Percentiles rank a stretch among this genome's conserved stretches.
These are phyloP conservation scores for Ilyonectria destructans DNA, from an alignment of 2,329 filamentous ascomycete species.

Conservation along the genomic window DNA sequence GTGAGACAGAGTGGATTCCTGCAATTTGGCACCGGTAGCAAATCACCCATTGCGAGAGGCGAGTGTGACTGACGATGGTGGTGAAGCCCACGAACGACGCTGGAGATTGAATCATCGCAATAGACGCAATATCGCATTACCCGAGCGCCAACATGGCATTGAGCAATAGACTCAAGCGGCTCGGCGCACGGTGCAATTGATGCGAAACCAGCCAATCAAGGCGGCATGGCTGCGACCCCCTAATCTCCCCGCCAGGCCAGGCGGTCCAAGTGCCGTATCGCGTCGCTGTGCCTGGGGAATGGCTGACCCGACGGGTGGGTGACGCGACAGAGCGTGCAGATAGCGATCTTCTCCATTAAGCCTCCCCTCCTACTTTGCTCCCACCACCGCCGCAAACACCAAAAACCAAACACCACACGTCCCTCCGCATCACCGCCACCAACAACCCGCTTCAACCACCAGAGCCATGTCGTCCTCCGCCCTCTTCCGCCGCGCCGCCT, in stretches of 20 bases:
- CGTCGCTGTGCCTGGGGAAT: slow-evolving; percentile 5
- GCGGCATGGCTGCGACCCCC: not conserved
- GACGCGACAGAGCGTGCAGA: slow-evolving; percentile 36
- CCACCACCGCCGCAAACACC: not conserved
- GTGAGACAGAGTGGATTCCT: not conserved
- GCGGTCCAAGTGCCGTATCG: slow-evolving; percentile 30
- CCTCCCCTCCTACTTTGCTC: not conserved
- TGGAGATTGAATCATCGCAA: not conserved
- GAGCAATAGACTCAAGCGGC: slow-evolving; percentile 9
- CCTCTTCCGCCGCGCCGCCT: slow-evolving; percentile 67
- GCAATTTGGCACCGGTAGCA: not conserved
- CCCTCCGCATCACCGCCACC: not conserved
- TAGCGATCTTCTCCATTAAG: not conserved
- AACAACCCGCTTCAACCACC: not conserved
- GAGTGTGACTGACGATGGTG: not conserved
- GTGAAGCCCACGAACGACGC: not conserved
- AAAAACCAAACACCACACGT: slow-evolving; percentile 10
- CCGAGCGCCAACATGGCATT: slow-evolving; percentile 8
- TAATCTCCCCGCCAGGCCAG: not conserved
- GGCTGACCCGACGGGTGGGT: slow-evolving; percentile 21
- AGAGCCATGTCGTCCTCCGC: slow-evolving; percentile 64
- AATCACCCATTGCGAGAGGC: not conserved
- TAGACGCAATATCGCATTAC: slow-evolving; percentile 14
- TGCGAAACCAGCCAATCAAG: slow-evolving; percentile 19
- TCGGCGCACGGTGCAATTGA: slow-evolving; percentile 20